A percentile compares a stretch with the other conserved stretches of the same genome.
phyloP scores from a whole-genome alignment of 441 rosid genomes.

The Populus hybrid region DNA sequence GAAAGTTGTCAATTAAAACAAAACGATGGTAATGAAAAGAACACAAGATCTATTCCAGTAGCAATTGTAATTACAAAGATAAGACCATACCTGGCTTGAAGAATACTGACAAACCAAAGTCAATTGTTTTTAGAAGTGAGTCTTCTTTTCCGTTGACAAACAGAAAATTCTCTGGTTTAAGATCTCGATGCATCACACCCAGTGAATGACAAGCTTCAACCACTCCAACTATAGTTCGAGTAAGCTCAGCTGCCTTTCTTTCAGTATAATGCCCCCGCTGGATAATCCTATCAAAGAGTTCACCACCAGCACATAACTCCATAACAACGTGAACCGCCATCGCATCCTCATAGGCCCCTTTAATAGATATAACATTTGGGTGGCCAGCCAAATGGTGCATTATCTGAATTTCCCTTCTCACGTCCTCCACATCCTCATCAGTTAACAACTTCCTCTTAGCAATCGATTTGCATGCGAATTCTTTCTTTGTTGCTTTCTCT shows the following conservation, averaged over 20 bases:
- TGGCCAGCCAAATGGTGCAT: conserved; percentile 97
- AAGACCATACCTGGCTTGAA: conserved; percentile 77
- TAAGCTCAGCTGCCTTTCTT: conserved; percentile 87
- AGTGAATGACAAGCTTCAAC: conserved; percentile 92
- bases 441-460: conserved; percentile 87
- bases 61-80: conserved; percentile 2
- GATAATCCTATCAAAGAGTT: conserved; percentile 91
- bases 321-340: conserved; percentile 87
- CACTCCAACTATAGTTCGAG: conserved; percentile 88
- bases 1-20: background rate
- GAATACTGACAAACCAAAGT: conserved; percentile 89
- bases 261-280: conserved; percentile 92
- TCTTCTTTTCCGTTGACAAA: conserved; percentile 74
- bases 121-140: conserved; percentile 83
- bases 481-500: conserved; percentile 58
- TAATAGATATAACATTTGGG: conserved; percentile 81
- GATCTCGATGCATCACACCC: conserved; percentile 97
- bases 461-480: conserved; percentile 87
- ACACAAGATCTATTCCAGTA: background rate
- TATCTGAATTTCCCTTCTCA: conserved; percentile 88
- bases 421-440: conserved; percentile 91
- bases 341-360: conserved; percentile 89
- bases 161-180: conserved; percentile 92
- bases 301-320: conserved; percentile 93
- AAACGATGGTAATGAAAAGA: background rate